These are phyloP conservation scores for Phytophthora cryptogea DNA, from an alignment of 352 stramenopile genomes.

Conservation along the genomic window DNA sequence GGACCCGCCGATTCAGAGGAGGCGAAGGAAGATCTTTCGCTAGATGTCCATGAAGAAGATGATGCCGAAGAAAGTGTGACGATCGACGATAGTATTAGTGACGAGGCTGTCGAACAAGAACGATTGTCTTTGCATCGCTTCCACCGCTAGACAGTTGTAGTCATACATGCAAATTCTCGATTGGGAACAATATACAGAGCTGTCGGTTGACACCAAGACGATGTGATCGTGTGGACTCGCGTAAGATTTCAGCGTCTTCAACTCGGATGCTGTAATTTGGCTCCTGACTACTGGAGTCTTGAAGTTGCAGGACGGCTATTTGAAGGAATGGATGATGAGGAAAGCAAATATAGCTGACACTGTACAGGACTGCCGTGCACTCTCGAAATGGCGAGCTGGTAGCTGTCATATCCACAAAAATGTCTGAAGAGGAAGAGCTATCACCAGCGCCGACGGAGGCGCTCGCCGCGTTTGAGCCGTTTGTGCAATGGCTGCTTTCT, in stretches of 20 bases:
- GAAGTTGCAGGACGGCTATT: constrained; percentile 20
- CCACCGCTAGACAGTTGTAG: constrained; percentile 28
- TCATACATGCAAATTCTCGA: constrained; percentile 6
- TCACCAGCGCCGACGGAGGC: constrained; percentile 40
- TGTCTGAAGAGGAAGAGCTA: constrained; percentile 21
- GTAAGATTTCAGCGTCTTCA: neutral
- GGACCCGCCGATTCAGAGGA: constrained; percentile 2
- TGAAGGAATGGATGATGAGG: constrained; percentile 8
- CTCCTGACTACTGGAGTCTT: neutral
- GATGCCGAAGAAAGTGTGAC: constrained; percentile 25
- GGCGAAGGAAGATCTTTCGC: neutral
- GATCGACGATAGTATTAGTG: constrained; percentile 35
- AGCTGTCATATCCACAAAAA: constrained; percentile 18
- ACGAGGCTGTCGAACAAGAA: constrained; percentile 24
- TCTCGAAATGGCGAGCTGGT: constrained; percentile 16
- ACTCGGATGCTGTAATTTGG: neutral
- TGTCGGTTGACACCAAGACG: constrained; percentile 5
- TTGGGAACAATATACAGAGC: constrained; percentile 25
- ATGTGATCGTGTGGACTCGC: constrained; percentile 3
- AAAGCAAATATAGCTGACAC: constrained; percentile 24
- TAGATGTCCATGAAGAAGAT: constrained; percentile 25
- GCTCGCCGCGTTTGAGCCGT: constrained; percentile 50
- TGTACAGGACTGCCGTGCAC: neutral
- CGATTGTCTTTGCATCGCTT: constrained; percentile 26
- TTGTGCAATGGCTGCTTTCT: constrained; percentile 65